phyloP scores from a whole-genome alignment of 1,284 basidiomycete genomes.

The Moniliella sp. region DNA sequence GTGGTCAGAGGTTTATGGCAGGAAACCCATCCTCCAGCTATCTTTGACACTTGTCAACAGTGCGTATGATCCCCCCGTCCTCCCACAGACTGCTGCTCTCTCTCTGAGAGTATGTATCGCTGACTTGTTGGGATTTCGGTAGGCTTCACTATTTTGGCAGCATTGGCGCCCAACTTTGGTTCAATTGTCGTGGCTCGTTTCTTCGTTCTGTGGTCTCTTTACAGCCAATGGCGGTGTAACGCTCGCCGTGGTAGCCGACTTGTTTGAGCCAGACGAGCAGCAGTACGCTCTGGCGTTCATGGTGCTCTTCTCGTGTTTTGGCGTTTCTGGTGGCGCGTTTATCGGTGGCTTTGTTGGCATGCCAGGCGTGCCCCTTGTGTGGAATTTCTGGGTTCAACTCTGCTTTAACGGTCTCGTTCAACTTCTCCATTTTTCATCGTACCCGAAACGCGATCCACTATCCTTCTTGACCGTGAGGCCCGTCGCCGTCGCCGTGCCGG shows the following conservation, averaged over 20 bases:
- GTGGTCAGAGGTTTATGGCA: slow-evolving; percentile 32
- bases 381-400: slow-evolving; percentile 36
- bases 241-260: slow-evolving; percentile 35
- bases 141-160: slow-evolving; percentile 16
- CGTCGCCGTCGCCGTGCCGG: slow-evolving; percentile 30
- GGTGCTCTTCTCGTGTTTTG: slow-evolving; percentile 28
- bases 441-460: slow-evolving; percentile 35
- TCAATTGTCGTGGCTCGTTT: slow-evolving; percentile 26
- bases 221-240: slow-evolving; percentile 36
- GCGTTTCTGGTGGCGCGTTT: slow-evolving; percentile 25
- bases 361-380: slow-evolving; percentile 8
- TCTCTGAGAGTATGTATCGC: too few relatives aligned
- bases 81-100: too few relatives aligned
- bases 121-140: too few relatives aligned
- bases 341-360: slow-evolving; percentile 19
- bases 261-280: slow-evolving; percentile 30
- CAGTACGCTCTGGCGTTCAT: slow-evolving; percentile 30
- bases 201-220: slow-evolving; percentile 28
- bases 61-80: too few relatives aligned
- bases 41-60: slow-evolving; percentile 34
- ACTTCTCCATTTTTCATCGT: slow-evolving; percentile 35
- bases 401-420: slow-evolving; percentile 35
- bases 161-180: slow-evolving; percentile 27
- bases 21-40: slow-evolving; percentile 17
- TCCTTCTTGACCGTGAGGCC: slow-evolving; percentile 35